Conservation (phyloP, 331 rosid genomes). For the Malus hybrid region DNA sequence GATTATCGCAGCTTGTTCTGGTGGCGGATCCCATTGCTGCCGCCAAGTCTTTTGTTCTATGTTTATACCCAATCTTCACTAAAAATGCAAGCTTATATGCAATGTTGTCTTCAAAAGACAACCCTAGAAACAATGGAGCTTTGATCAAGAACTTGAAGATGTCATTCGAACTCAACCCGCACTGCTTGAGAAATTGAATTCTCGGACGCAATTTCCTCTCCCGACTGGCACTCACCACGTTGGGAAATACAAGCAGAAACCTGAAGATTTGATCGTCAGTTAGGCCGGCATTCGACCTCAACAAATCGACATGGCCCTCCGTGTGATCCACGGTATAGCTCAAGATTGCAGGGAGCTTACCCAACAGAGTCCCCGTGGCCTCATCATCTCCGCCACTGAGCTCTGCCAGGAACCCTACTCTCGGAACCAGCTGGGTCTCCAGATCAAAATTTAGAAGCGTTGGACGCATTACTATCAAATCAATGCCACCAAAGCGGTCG, state of each 20-base stretch:
- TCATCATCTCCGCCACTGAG: slow-evolving; percentile 55
- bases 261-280: slow-evolving; percentile 50
- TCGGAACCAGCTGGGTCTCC: slow-evolving; percentile 53
- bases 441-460: slow-evolving; percentile 46
- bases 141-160: slow-evolving; percentile 62
- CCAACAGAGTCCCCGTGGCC: slow-evolving; percentile 34
- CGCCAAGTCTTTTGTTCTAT: slow-evolving; percentile 57
- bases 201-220: slow-evolving; percentile 75
- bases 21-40: slow-evolving; percentile 53
- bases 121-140: slow-evolving; percentile 64
- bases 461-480: slow-evolving; percentile 52
- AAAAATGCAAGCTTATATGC: slow-evolving; percentile 48
- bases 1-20: slow-evolving; percentile 62
- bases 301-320: slow-evolving; percentile 38
- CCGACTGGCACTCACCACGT: slow-evolving; percentile 54
- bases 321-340: slow-evolving; percentile 52
- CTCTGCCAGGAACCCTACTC: slow-evolving; percentile 29
- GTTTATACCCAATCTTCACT: slow-evolving; percentile 65
- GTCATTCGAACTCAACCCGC: slow-evolving; percentile 51
- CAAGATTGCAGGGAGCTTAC: slow-evolving; percentile 49
- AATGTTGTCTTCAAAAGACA: slow-evolving; percentile 54
- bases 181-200: slow-evolving; percentile 60
- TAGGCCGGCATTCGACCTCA: slow-evolving; percentile 55
- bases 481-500: slow-evolving; percentile 46
- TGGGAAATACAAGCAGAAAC: slow-evolving; percentile 48